Base-by-base conservation (phyloP, 2,329 filamentous ascomycete species). In the Trichoderma hamatum region DNA sequence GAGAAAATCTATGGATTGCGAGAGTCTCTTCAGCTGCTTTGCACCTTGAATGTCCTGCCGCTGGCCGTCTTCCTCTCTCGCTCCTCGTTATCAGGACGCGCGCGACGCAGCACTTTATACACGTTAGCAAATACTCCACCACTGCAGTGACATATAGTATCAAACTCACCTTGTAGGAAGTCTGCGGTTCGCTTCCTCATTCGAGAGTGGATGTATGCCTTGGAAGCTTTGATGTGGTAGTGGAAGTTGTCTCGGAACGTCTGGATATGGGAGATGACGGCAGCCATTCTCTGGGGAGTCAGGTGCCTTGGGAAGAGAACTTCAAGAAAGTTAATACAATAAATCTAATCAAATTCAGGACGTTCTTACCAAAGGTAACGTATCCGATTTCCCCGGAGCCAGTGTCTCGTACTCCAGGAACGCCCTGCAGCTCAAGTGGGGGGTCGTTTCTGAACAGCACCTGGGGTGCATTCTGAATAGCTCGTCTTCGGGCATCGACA, bases 201-300 rank as follows among this genome's bases (percentile, higher is more conserved):
- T 77, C 96, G 89, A 39, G 94, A 96, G 86, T 99, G 96, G 73
- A 99, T 99, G 78, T 97, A 99, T 65, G 96, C 96, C 86, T 99
- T 99, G 72, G 94, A 97, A 34, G 96, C 96, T 84, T 99, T 99
- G 83, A 99, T 99, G 82, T 99, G 96, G 81, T 99, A 99, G 82
- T 99, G 96, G 86, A 99, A 99, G 82, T 99, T 99, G 79, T 99
- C 96, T 74, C 96, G 92, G 92, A 99, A 99, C 16, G 96, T 99
- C 83, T 99, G 96, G 76, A 99, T 98, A 80, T 99, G 96, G 62
- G 94, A 97, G 75, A 99, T 99, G 79, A 96, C 94, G 73, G 97
- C 94, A 70, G 92, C 91, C 83, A 96, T 93, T 78, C 94, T 89
- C 81, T 97, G 93, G 16, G 90, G 89, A 16, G 94, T 95, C 73